phyloP scores from a whole-genome alignment of 805 yeast genomes.

The Jamesozyma gamospora region DNA sequence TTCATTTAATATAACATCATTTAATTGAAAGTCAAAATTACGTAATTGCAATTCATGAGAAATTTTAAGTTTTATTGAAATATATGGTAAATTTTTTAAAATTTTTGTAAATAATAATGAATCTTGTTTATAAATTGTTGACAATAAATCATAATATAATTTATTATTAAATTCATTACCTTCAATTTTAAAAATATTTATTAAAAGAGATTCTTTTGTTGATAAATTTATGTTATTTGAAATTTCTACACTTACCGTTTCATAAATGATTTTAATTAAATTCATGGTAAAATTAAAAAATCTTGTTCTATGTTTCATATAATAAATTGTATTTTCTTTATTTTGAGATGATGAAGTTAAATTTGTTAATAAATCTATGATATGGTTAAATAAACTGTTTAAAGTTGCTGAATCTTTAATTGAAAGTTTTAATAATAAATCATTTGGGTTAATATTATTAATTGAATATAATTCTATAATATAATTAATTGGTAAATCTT shows the following conservation, averaged over 20 bases:
- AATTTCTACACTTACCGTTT: neutral
- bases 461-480: conserved; percentile 28
- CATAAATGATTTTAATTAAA: conserved; percentile 5
- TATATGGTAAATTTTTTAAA: conserved; percentile 10
- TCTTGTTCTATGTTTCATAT: conserved; percentile 22
- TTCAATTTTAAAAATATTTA: conserved; percentile 14
- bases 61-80: conserved; percentile 22
- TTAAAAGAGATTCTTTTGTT: conserved; percentile 2
- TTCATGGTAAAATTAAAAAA: conserved; percentile 21
- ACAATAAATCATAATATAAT: conserved; percentile 17
- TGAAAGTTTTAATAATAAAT: conserved; percentile 11
- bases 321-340: conserved; percentile 15
- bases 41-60: conserved; percentile 20
- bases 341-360: conserved; percentile 9
- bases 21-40: conserved; percentile 12
- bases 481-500: conserved; percentile 19
- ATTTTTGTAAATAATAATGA: conserved; percentile 8
- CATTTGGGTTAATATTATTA: conserved; percentile 14
- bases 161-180: conserved; percentile 23
- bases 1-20: conserved; percentile 1
- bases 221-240: neutral
- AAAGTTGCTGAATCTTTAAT: conserved; percentile 11
- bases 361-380: conserved; percentile 9
- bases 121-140: conserved; percentile 9
- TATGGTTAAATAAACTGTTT: neutral